Percentiles rank a stretch among this genome's conserved stretches.
Evolutionary conservation across 495 filamentous ascomycete species (phyloP).

Genomic region (Haplographium delicatum): DNA sequence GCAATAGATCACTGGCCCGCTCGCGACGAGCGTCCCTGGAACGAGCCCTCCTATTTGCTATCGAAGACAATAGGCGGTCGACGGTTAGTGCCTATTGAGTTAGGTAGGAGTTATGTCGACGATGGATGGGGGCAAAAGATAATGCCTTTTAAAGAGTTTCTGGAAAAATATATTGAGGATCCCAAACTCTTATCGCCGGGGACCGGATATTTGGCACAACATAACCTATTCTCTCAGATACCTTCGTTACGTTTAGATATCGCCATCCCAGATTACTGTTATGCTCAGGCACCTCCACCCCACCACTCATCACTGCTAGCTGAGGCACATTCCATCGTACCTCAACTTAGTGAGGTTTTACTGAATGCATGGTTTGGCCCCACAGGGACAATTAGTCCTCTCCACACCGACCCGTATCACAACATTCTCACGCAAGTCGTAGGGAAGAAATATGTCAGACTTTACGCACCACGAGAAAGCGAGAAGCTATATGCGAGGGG

Average conservation of each 20-base stretch:
- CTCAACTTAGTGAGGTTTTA: constrained; percentile 41
- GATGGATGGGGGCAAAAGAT: constrained; percentile 81
- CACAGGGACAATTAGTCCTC: constrained; percentile 76
- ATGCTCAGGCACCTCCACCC: constrained; percentile 52
- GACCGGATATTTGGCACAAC: constrained; percentile 75
- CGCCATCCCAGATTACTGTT: constrained; percentile 78
- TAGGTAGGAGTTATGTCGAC: constrained; percentile 87
- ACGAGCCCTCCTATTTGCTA: constrained; percentile 66
- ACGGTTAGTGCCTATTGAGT: constrained; percentile 79
- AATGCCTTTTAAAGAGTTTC: constrained; percentile 68
- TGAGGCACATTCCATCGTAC: constrained; percentile 19
- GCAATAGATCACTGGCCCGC: constrained; percentile 74
- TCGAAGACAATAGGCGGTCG: constrained; percentile 69
- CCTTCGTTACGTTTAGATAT: constrained; percentile 75
- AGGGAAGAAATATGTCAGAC: constrained; percentile 81
- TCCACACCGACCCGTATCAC: constrained; percentile 92
- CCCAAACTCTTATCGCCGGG: background rate
- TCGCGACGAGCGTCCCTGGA: constrained; percentile 62
- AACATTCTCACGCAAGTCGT: constrained; percentile 91
- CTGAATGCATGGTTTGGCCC: constrained; percentile 96
- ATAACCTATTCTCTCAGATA: constrained; percentile 80
- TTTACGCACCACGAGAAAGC: constrained; percentile 68
- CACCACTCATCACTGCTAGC: constrained; percentile 45
- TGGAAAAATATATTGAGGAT: constrained; percentile 43
- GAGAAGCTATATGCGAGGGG: constrained; percentile 59